Evolutionary conservation across 345 rosid species (phyloP), one percentile per base, ranked within the genome.

Genomic region (Boechera divaricarpa): DNA sequence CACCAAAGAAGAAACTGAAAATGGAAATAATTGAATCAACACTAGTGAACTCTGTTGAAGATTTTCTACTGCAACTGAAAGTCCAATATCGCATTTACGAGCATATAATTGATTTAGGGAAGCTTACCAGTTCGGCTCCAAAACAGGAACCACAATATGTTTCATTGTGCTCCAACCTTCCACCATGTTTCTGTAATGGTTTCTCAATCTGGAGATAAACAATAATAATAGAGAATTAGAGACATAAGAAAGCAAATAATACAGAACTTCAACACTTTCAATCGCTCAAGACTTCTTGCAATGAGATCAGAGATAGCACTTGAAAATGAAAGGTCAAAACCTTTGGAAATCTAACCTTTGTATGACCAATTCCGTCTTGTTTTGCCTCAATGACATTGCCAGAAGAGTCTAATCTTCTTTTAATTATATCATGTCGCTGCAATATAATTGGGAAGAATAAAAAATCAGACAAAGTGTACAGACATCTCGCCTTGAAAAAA

Each of bases 171-270:
- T 87, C 97, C 76, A 95, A 94, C 87, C 99, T 86, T 77, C 97
- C 98, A 77, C 99, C 98, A 82, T 96, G 99, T 82, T 81, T 93
- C 80, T 96, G 99, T 80, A 96, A 84, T 68, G 99, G 95, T 64
- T 87, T 96, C 35, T 93, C 99, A 81, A 93, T 87, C 98, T 91
- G 87, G 21, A 13, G 18, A 45, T 0, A 65, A 72, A 65, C 10
- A 1, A 72, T 21, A 49, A 39, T 39, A 77, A 7, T 45, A 28
- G 13, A 10, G 10, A 45, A 64, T n/a, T 10, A 42, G 38, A 38
- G 49, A 21, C 16, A 38, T 21, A 60, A 35, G 7, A 4, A 38
- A 38, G 18, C 48, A 39, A 39, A 39, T 9, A 18, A 16, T 36
- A 61, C 45, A 12, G 4, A 21, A 51, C 0, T 18, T 18, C 16